Conservation (phyloP, 2,329 filamentous ascomycete species). For the Daldinia sp. region DNA sequence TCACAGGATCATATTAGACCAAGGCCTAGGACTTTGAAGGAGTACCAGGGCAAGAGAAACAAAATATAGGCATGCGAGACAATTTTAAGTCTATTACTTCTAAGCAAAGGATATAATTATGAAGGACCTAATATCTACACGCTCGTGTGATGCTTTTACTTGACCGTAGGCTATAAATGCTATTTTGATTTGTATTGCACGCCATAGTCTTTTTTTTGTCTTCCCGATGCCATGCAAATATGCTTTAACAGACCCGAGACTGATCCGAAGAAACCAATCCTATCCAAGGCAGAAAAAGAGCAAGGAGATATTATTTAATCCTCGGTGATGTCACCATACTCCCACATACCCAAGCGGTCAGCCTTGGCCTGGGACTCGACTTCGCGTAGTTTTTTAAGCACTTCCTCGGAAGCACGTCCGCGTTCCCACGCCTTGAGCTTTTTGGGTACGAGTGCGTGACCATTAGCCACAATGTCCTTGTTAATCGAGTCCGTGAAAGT, state of each 20-base stretch:
- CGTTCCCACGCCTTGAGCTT: slow-evolving; percentile 95
- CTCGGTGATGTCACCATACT: slow-evolving; percentile 96
- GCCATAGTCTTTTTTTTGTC: slow-evolving; percentile 14
- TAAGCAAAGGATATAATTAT: background rate
- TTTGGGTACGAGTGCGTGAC: slow-evolving; percentile 87
- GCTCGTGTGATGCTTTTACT: slow-evolving; percentile 5
- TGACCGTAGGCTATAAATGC: background rate
- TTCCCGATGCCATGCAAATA: slow-evolving; percentile 26
- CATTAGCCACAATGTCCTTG: slow-evolving; percentile 82
- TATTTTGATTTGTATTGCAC: slow-evolving; percentile 7
- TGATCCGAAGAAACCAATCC: slow-evolving; percentile 1
- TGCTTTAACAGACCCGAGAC: slow-evolving; percentile 7
- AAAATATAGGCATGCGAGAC: background rate
- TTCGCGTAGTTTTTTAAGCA: slow-evolving; percentile 75
- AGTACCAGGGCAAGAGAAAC: background rate
- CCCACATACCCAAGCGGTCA: slow-evolving; percentile 89
- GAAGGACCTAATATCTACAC: background rate
- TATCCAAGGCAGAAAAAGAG: background rate
- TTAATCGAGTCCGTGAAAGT: slow-evolving; percentile 82
- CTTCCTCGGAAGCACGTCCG: slow-evolving; percentile 70
- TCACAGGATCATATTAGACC: background rate
- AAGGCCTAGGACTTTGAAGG: background rate
- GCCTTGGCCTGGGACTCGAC: slow-evolving; percentile 82
- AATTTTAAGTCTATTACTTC: background rate
- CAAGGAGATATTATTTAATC: slow-evolving; percentile 62